Base-by-base conservation (phyloP, 2,329 filamentous ascomycete genomes). In the Alternaria brassicae region DNA sequence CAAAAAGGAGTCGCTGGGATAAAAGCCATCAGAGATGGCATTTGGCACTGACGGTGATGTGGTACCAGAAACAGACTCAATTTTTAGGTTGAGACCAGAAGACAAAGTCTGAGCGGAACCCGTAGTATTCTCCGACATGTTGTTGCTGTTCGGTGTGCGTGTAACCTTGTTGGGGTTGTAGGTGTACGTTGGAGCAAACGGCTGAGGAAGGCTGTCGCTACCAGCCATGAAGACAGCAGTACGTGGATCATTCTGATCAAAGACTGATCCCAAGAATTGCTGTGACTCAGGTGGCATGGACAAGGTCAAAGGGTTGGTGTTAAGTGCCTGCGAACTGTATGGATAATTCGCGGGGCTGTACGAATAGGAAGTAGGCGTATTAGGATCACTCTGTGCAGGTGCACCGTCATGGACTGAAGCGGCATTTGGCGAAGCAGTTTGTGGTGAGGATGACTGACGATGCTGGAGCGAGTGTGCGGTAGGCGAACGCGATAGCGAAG, bases 281-380 rank as follows among this genome's bases (percentile, higher is more conserved):
- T 86, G 84, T 2, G 83, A 79, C 63, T 87, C 82, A 4, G 81
- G 72, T 21, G 85, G 84, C 21, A 87, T 72, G 3, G 80, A 77
- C 39, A 81, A 80, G 2, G 81, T 82, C 53, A 86, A 77, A 9
- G 83, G 82, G 40, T 78, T 78, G 44, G 76, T 71, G 58, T 70
- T 72, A 21, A 77, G 41, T n/a, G 71, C 63, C 52, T 74, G 73
- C 8, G 70, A 68, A 23, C 58, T 63, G 23, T 70, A 65, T 6
- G 75, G 66, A 39, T 72, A 76, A 34, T 52, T 67, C 36, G 62
- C 56, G 4, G 67, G 57, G 53, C 66, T 70, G 37, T 65, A 68
- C 0, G 70, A 57, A 15, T 63, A 64, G 1, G 69, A 63, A 10
- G 63, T 39, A 28, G 74, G 68, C 23, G 68, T 65, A 32, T 62